Evolutionary conservation across 2,329 filamentous ascomycete genomes (phyloP), one percentile per base, ranked within the genome.

Genomic region (Fusarium annulatum): DNA sequence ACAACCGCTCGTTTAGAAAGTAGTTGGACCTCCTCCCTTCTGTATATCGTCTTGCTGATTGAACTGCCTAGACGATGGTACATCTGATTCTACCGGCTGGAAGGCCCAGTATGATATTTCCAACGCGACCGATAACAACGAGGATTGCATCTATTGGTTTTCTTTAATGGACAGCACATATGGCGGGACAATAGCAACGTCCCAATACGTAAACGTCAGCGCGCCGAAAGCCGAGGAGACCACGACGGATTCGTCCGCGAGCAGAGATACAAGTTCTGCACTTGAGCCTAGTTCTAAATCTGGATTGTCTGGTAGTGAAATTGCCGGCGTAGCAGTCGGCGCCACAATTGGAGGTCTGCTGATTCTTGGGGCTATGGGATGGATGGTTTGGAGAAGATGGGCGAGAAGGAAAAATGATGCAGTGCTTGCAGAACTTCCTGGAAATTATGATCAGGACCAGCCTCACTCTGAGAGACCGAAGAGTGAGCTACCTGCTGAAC

Each of bases 131-230:
- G 43, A 64, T 14, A 61, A 64, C 3, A 42, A 9, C 1, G 56
- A 61, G 9, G 61, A 64, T 49, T 49, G 56, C 19, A 61, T 61
- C 30, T 64, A 64, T 43, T 23, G 19, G 43, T 64, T 64, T 18
- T 5, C 15, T 3, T 23, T 64, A 0, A 19, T 30, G 7, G 53
- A 61, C 30, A 34, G n/a, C 11, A 1, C 16, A 42, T 28, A n/a
- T 41, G n/a, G 18, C 1, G 53, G 34, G n/a, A 61, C 2, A 28
- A 36, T 63, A 18, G 61, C 61, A 2, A 7, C 18, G 10, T 63
- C 61, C 2, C 55, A 63, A 61, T 63, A 18, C 2, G 19, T 64
- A 23, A 64, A 64, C 4, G 61, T 64, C 55, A 64, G 56, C 36
- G 61, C 55, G 9, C 61, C 61, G 2, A 42, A 36, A 8, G 9